Evolutionary conservation across 345 rosid species (phyloP).

Genomic region (Populus pruinosa): DNA sequence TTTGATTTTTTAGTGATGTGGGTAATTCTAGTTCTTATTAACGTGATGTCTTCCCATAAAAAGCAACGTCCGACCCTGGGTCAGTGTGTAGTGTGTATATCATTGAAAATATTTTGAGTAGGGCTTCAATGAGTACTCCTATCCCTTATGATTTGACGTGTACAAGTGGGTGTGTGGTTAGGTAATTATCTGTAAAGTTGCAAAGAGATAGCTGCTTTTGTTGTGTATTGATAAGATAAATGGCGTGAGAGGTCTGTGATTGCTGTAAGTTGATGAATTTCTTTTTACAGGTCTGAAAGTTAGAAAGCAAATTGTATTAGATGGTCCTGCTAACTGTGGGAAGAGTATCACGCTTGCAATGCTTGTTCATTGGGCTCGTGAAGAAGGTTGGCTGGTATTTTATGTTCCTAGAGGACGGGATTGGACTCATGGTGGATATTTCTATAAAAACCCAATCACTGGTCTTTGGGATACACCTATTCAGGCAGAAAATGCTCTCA

Average conservation of each 20-base stretch:
- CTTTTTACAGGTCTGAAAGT: slow-evolving; percentile 45
- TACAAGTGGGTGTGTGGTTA: background rate
- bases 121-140: background rate
- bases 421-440: slow-evolving; percentile 93
- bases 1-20: too few relatives aligned
- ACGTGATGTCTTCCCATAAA: too few relatives aligned
- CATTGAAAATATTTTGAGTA: background rate
- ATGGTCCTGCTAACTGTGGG: slow-evolving; percentile 89
- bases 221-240: background rate
- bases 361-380: slow-evolving; percentile 99
- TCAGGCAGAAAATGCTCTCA: slow-evolving; percentile 79
- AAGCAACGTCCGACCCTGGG: too few relatives aligned
- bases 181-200: background rate
- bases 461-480: slow-evolving; percentile 95
- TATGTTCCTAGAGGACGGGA: slow-evolving; percentile 83
- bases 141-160: background rate
- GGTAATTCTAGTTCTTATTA: background rate
- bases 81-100: background rate
- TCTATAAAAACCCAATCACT: slow-evolving; percentile 69
- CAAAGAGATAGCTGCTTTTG: background rate
- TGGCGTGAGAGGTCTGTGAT: background rate
- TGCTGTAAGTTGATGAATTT: background rate
- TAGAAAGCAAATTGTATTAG: slow-evolving; percentile 83
- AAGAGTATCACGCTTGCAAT: slow-evolving; percentile 87
- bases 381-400: slow-evolving; percentile 92